phyloP scores from a whole-genome alignment of 495 filamentous ascomycete genomes.

The Jackrogersella multiformis region DNA sequence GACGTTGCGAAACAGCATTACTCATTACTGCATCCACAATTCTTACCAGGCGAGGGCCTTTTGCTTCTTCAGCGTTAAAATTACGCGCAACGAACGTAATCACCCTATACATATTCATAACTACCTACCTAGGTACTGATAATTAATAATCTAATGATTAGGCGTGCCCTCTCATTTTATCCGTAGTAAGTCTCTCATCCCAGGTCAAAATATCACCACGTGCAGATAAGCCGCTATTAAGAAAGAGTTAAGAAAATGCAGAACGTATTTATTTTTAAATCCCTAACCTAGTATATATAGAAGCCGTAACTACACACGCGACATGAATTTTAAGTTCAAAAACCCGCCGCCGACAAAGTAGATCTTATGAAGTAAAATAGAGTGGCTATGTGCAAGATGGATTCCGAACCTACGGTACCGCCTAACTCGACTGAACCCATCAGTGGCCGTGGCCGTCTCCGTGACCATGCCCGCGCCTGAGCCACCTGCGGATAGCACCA shows the following conservation, averaged over 20 bases:
- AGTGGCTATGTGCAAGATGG: slow-evolving; percentile 9
- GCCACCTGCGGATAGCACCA: slow-evolving; percentile 36
- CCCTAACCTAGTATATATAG: slow-evolving; percentile 1
- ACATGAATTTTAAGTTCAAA: slow-evolving; percentile 4
- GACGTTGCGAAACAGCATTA: not conserved
- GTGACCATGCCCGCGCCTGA: slow-evolving; percentile 33
- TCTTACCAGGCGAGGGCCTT: not conserved
- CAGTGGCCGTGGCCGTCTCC: slow-evolving; percentile 3
- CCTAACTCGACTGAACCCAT: not conserved
- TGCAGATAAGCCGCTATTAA: not conserved
- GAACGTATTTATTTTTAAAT: not conserved
- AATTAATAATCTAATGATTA: no score
- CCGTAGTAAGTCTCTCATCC: no score
- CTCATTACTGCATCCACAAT: not conserved
- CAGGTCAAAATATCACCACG: no score
- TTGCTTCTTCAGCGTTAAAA: not conserved
- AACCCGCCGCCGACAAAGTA: slow-evolving; percentile 4
- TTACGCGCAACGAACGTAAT: not conserved
- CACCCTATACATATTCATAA: not conserved
- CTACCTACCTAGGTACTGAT: no score
- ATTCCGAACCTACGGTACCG: not conserved
- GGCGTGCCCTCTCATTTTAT: no score
- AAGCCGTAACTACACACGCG: not conserved
- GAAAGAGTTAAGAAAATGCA: not conserved
- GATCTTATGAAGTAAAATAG: not conserved